Evolutionary conservation across 2,329 filamentous ascomycete species (phyloP).

Genomic region (Arthrobotrys entomopaga): DNA sequence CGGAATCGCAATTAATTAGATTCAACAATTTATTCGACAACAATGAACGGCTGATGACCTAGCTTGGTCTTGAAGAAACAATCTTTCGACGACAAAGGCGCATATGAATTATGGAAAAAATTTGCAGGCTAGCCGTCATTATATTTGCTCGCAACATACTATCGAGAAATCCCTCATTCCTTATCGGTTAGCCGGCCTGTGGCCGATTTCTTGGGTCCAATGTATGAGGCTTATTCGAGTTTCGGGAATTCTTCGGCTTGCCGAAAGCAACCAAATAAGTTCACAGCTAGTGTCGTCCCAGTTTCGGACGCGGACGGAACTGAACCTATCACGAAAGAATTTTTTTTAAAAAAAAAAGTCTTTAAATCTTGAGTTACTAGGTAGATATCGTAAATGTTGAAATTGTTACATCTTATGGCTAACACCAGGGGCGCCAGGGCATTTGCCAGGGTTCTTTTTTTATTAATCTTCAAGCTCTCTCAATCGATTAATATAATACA

Average conservation of each 20-base stretch:
- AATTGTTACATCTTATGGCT: not conserved
- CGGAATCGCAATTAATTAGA: conserved; percentile 34
- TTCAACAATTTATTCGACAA: conserved; percentile 11
- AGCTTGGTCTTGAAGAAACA: conserved; percentile 11
- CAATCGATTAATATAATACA: conserved; percentile 10
- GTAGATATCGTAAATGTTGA: conserved; percentile 1
- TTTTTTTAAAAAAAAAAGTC: not conserved
- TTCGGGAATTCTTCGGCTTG: conserved; percentile 53
- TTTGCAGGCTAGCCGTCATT: conserved; percentile 13
- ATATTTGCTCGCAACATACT: conserved; percentile 15
- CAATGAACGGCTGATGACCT: conserved; percentile 13
- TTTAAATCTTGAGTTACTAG: not conserved
- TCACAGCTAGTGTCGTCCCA: conserved; percentile 28
- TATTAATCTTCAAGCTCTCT: conserved; percentile 6
- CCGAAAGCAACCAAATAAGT: conserved; percentile 45
- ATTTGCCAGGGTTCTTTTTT: not conserved
- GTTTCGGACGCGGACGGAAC: conserved; percentile 24
- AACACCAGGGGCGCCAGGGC: conserved; percentile 27
- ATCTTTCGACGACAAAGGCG: conserved; percentile 20
- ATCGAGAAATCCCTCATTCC: conserved; percentile 53
- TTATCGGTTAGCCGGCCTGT: conserved; percentile 44
- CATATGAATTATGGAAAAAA: conserved; percentile 26
- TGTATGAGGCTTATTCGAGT: conserved; percentile 52
- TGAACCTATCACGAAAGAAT: conserved; percentile 2
- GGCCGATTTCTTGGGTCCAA: conserved; percentile 29